Conservation (phyloP, 2,329 filamentous ascomycete species). For the Sphaerulina musiva region DNA sequence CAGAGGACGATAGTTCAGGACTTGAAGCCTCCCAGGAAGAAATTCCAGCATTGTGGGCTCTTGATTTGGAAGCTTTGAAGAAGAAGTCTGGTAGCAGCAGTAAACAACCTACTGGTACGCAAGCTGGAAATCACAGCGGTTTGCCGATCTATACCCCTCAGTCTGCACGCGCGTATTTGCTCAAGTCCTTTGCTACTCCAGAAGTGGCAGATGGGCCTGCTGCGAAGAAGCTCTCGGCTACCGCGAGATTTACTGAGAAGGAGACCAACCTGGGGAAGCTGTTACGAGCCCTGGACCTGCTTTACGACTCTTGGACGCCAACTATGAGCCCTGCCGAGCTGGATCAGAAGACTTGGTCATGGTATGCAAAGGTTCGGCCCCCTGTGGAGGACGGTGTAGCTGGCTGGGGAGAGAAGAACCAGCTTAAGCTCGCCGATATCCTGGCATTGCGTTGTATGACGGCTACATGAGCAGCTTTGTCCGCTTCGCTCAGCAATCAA, state of each 20-base stretch:
- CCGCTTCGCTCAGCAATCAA: no score
- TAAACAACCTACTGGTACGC: conserved; percentile 19
- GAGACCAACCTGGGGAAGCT: conserved; percentile 63
- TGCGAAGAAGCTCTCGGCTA: conserved; percentile 49
- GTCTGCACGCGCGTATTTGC: conserved; percentile 54
- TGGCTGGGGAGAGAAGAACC: conserved; percentile 79
- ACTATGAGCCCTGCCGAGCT: conserved; percentile 59
- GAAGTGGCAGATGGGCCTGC: conserved; percentile 28
- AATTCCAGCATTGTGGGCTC: conserved; percentile 51
- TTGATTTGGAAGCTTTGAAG: conserved; percentile 50
- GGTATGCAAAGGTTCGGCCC: conserved; percentile 72
- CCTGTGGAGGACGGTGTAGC: conserved; percentile 66
- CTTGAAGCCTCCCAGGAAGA: conserved; percentile 23
- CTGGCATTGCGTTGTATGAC: conserved; percentile 49
- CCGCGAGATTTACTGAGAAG: conserved; percentile 53
- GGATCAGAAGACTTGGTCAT: conserved; percentile 69
- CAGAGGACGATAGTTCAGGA: conserved; percentile 10
- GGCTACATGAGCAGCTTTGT: background rate
- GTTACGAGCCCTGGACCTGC: conserved; percentile 62
- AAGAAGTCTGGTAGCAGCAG: conserved; percentile 36
- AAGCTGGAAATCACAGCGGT: conserved; percentile 35
- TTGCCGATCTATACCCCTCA: conserved; percentile 72
- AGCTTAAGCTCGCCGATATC: conserved; percentile 60
- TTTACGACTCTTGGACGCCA: conserved; percentile 69
- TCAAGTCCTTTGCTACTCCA: conserved; percentile 53